Evolutionary conservation across 2,329 filamentous ascomycete genomes (phyloP).

Genomic region (Bimuria novae-zelandiae): DNA sequence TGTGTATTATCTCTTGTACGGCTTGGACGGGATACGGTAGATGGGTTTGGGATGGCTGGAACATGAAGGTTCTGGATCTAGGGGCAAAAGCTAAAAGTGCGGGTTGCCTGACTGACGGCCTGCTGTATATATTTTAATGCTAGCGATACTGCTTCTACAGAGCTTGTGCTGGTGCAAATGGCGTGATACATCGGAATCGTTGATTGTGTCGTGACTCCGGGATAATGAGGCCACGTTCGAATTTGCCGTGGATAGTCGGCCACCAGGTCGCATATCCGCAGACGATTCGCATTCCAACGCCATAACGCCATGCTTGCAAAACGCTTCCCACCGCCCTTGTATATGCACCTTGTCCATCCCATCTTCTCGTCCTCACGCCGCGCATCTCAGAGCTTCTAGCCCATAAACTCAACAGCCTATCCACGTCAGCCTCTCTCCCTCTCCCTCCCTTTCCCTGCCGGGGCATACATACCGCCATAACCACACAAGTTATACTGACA

Average conservation of each 20-base stretch:
- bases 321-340: neutral
- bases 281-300: neutral
- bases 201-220: too few relatives aligned
- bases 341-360: neutral
- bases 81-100: neutral
- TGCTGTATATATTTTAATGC: constrained; percentile 12
- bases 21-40: constrained; percentile 7
- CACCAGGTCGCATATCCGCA: too few relatives aligned
- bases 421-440: constrained; percentile 9
- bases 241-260: too few relatives aligned
- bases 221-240: too few relatives aligned
- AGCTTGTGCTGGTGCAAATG: neutral
- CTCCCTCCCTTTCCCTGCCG: neutral
- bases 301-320: constrained; percentile 18
- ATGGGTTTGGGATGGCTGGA: neutral
- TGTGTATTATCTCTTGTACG: constrained; percentile 29
- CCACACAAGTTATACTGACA: constrained; percentile 87
- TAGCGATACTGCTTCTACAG: too few relatives aligned
- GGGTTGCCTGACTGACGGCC: neutral
- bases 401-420: constrained; percentile 37
- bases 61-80: neutral
- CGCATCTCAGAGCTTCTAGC: constrained; percentile 17
- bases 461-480: constrained; percentile 75
- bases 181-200: neutral
- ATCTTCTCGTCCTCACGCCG: neutral